Percentiles rank a stretch among this genome's conserved stretches.
Conservation (phyloP, 192 early-diverging fungal genomes). For the Mortierella antarctica region DNA sequence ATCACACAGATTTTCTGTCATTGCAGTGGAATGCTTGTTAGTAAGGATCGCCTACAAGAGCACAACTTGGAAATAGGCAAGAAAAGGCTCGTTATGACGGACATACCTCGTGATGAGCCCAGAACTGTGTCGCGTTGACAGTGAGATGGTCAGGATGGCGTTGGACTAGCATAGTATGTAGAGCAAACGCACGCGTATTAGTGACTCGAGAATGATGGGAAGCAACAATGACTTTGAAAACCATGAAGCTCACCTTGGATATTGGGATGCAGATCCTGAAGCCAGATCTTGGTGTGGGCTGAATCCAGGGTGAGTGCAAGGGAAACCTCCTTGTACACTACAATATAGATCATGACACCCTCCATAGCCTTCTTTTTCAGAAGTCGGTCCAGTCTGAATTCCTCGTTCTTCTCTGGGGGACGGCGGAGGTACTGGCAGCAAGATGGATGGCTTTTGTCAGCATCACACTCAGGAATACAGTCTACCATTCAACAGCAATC, state of each 20-base stretch:
- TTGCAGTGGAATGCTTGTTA: neutral
- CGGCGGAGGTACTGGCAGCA: slow-evolving; percentile 72
- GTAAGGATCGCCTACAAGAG: neutral
- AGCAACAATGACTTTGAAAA: neutral
- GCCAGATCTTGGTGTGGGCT: slow-evolving; percentile 78
- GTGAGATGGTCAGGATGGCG: slow-evolving; percentile 85
- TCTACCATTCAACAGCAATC: neutral
- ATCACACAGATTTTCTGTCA: slow-evolving; percentile 72
- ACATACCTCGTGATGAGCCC: slow-evolving; percentile 80
- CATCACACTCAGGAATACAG: neutral
- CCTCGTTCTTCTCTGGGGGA: slow-evolving; percentile 76
- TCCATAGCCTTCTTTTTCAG: slow-evolving; percentile 85
- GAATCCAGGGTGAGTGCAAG: slow-evolving; percentile 82
- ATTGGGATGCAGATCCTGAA: slow-evolving; percentile 79
- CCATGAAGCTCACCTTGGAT: slow-evolving; percentile 64
- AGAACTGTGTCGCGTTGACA: slow-evolving; percentile 84
- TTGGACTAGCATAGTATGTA: slow-evolving; percentile 60
- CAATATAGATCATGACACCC: slow-evolving; percentile 89
- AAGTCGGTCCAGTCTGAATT: slow-evolving; percentile 82
- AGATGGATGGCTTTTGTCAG: neutral
- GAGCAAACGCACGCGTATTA: neutral
- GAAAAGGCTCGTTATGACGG: neutral
- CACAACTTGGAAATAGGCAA: neutral
- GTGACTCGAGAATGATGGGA: neutral
- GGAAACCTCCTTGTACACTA: slow-evolving; percentile 89